Evolutionary conservation across 2,329 filamentous ascomycete genomes (phyloP), one percentile per base, ranked within the genome.

Genomic region (Xylaria sp.): DNA sequence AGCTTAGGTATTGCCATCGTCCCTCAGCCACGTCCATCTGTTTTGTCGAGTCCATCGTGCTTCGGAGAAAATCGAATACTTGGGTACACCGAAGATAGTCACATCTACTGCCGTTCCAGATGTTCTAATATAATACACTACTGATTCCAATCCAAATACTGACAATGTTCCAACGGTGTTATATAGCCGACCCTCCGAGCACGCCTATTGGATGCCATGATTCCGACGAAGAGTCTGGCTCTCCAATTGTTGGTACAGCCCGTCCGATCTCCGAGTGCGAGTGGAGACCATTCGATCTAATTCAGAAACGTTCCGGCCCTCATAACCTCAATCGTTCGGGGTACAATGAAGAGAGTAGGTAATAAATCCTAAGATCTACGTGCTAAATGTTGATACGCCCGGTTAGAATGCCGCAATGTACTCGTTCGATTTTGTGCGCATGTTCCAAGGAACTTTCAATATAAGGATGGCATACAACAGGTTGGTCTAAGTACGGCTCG

Each of bases 371-470:
- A 23, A 18, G 23, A 15, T 13, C 5, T n/a, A 10, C 36, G 25
- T n/a, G 10, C 23, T 7, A 10, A n/a, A 5, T 25, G 20, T 13
- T 57, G 34, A 57, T 25, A 7, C 10, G 8, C 5, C 63, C 28
- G 10, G 41, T 8, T 43, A 83, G 82, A 83, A 73, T 84, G 83
- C 62, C 80, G 82, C 45, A 83, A 81, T 59, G 80, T 83, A 7
- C 80, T 84, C 20, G 79, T 83, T 32, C 76, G 80, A 74, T 80
- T 82, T 55, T 83, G 81, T 60, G 79, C 78, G 10, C 80, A 81
- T 68, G 79, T 83, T 32, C 83, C 82, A 45, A 79, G 82, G 50
- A 84, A 84, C 63, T 83, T 81, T 65, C 80, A 82, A 63, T 84
- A 84, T 67, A 79, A 80, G 59, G 82, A 84, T 72, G 82, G 82